Evolutionary conservation across 2,329 filamentous ascomycete genomes (phyloP).

Genomic region (Byssothecium circinans): DNA sequence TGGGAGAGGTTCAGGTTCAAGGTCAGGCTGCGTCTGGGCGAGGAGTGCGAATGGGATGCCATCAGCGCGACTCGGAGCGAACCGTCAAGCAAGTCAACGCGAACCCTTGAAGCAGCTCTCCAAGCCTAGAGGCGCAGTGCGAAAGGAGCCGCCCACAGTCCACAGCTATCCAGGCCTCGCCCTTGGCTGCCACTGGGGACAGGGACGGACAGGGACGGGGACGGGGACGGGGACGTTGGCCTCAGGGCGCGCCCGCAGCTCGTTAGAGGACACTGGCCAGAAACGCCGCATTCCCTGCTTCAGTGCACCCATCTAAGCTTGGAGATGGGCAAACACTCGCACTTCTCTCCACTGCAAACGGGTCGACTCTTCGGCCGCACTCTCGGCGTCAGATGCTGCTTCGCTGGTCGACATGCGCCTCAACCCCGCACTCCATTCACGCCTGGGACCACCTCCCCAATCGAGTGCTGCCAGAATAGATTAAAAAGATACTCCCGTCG

Average conservation of each 20-base stretch:
- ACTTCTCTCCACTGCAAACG: too few relatives aligned
- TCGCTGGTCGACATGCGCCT: background rate
- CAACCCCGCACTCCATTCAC: background rate
- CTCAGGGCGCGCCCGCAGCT: too few relatives aligned
- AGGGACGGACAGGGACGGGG: too few relatives aligned
- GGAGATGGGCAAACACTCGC: too few relatives aligned
- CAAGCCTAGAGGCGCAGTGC: conserved; percentile 6
- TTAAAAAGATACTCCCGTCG: conserved; percentile 4
- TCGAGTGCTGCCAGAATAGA: conserved; percentile 8
- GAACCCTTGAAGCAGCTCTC: background rate
- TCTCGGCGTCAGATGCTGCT: conserved; percentile 1
- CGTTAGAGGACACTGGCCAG: too few relatives aligned
- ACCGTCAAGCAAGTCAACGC: background rate
- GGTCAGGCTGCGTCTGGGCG: background rate
- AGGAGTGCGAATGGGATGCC: background rate
- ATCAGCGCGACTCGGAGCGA: conserved; percentile 1
- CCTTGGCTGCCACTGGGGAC: too few relatives aligned
- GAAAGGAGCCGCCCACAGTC: background rate
- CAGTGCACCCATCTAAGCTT: too few relatives aligned
- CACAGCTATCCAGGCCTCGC: conserved; percentile 3
- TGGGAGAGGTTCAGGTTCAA: background rate
- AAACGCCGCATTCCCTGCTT: too few relatives aligned
- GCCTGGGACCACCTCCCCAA: conserved; percentile 1
- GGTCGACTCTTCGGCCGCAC: too few relatives aligned
- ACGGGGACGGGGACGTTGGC: conserved; percentile 8